Evolutionary conservation across 768 basidiomycete genomes (phyloP).

Genomic region (Jaapia argillacea): DNA sequence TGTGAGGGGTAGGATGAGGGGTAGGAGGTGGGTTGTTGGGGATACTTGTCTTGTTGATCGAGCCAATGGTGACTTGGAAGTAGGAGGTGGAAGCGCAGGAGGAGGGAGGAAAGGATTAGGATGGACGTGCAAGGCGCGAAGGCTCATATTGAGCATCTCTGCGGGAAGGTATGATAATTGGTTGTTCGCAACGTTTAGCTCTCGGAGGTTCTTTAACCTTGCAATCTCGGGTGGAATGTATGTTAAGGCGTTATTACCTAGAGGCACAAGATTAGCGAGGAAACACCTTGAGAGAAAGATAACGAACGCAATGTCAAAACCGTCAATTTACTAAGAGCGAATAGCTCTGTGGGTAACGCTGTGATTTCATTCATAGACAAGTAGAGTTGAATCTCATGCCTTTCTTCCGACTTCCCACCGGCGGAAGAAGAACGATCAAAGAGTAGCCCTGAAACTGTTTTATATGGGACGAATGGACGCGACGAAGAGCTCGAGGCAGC

Average conservation of each 20-base stretch:
- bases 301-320: slow-evolving; percentile 55
- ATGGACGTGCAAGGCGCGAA: slow-evolving; percentile 34
- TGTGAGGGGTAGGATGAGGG: slow-evolving; percentile 18
- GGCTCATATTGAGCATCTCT: slow-evolving; percentile 51
- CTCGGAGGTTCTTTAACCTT: slow-evolving; percentile 38
- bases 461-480: too few species aligned
- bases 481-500: too few species aligned
- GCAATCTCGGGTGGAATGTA: slow-evolving; percentile 56
- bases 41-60: slow-evolving; percentile 1
- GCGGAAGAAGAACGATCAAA: slow-evolving; percentile 10
- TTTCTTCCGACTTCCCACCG: slow-evolving; percentile 15
- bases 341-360: slow-evolving; percentile 45
- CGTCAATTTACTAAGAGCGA: slow-evolving; percentile 44
- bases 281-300: not conserved
- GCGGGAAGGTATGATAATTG: slow-evolving; percentile 48
- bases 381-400: slow-evolving; percentile 43
- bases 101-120: slow-evolving; percentile 50
- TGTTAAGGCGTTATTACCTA: slow-evolving; percentile 48
- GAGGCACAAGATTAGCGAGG: not conserved
- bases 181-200: slow-evolving; percentile 57
- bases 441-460: too few species aligned
- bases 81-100: slow-evolving; percentile 14
- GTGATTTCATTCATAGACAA: slow-evolving; percentile 46
- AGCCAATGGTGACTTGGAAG: slow-evolving; percentile 4
- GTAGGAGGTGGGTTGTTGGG: slow-evolving; percentile 12